phyloP scores from a whole-genome alignment of 2,329 filamentous ascomycete species.

The Sarocladium strictum region DNA sequence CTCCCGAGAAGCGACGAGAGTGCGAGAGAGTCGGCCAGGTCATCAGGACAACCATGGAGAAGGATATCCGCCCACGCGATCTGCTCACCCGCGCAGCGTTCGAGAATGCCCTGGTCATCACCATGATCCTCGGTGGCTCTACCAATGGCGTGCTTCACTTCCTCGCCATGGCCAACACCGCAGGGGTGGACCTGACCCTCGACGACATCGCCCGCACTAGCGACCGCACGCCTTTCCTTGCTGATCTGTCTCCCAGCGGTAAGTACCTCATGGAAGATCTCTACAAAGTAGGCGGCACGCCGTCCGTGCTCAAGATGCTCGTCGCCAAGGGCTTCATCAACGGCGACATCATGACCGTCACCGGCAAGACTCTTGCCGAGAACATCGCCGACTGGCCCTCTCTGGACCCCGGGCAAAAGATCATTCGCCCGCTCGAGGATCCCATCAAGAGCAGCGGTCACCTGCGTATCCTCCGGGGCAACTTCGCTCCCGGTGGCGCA shows the following conservation, averaged over 20 bases:
- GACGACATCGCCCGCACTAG: conserved; percentile 79
- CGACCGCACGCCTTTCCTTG: conserved; percentile 79
- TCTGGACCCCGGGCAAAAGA: conserved; percentile 69
- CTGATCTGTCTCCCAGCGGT: conserved; percentile 77
- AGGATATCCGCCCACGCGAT: conserved; percentile 74
- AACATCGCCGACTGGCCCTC: conserved; percentile 73
- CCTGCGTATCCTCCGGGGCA: conserved; percentile 81
- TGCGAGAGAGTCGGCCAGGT: conserved; percentile 75
- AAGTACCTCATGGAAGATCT: conserved; percentile 85
- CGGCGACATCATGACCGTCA: conserved; percentile 73
- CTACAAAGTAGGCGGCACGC: conserved; percentile 79
- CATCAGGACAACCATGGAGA: conserved; percentile 74
- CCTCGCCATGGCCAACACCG: conserved; percentile 83
- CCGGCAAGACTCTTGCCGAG: conserved; percentile 81
- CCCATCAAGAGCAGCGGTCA: conserved; percentile 86
- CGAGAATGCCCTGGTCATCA: conserved; percentile 83
- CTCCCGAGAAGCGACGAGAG: conserved; percentile 79
- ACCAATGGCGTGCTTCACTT: conserved; percentile 88
- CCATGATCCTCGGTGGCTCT: conserved; percentile 85
- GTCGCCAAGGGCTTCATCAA: conserved; percentile 71
- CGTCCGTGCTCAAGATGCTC: conserved; percentile 78
- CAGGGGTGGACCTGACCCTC: conserved; percentile 68
- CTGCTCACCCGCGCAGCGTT: conserved; percentile 75
- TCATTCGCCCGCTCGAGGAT: conserved; percentile 74
- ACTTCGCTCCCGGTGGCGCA: conserved; percentile 77